Conservation (phyloP, 1,139 yeast species). For the Hemisphaericaspora xylanilytica region DNA sequence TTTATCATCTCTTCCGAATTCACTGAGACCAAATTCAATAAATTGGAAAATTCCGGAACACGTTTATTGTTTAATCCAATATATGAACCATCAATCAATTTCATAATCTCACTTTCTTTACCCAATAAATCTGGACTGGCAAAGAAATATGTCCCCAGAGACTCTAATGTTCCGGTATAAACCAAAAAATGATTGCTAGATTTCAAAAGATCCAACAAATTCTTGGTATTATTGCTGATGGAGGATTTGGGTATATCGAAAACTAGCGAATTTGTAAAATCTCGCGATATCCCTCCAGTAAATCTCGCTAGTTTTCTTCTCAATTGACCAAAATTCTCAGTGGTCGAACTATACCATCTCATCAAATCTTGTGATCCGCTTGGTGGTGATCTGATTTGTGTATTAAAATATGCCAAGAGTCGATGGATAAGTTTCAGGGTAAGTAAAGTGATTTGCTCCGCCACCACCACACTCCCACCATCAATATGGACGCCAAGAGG, state of each 20-base stretch:
- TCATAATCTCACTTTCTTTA: conserved; percentile 41
- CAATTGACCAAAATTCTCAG: conserved; percentile 81
- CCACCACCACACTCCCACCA: conserved; percentile 83
- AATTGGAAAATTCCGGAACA: conserved; percentile 31
- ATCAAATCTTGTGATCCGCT: conserved; percentile 54
- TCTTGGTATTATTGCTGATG: conserved; percentile 46
- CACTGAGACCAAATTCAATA: conserved; percentile 24
- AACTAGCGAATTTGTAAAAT: conserved; percentile 74
- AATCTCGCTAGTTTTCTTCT: conserved; percentile 84
- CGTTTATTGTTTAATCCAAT: conserved; percentile 35
- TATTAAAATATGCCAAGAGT: conserved; percentile 65
- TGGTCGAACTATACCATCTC: conserved; percentile 77
- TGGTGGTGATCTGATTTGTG: conserved; percentile 69
- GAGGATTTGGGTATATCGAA: conserved; percentile 54
- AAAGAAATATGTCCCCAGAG: conserved; percentile 71
- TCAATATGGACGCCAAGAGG: conserved; percentile 71
- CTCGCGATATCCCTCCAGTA: conserved; percentile 62
- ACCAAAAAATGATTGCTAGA: conserved; percentile 75
- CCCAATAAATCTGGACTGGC: conserved; percentile 60
- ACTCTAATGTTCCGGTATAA: conserved; percentile 70
- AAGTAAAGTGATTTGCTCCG: conserved; percentile 67
- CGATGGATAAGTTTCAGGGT: conserved; percentile 69
- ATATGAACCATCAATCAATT: conserved; percentile 43
- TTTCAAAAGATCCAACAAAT: conserved; percentile 56
- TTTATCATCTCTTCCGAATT: conserved; percentile 10